Evolutionary conservation across 2,329 filamentous ascomycete species (phyloP).

Genomic region (Penicillium sp.): DNA sequence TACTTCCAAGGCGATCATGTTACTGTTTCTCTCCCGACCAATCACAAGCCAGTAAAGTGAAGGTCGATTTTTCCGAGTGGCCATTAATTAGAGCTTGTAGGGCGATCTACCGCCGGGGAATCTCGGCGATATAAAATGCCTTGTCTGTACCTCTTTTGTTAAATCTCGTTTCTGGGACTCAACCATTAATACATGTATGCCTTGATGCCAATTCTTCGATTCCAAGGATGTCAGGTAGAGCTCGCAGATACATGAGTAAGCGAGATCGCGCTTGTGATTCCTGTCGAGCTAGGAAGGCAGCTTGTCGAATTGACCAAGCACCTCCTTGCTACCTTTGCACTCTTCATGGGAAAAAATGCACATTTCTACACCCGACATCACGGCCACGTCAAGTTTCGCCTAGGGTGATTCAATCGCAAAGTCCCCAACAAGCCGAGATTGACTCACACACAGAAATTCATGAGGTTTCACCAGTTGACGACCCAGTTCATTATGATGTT

Average conservation of each 20-base stretch:
- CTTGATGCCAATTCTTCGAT: background rate
- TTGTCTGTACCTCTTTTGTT: too few relatives aligned
- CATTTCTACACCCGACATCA: background rate
- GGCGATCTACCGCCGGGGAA: too few relatives aligned
- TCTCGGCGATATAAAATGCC: too few relatives aligned
- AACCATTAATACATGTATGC: background rate
- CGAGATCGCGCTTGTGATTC: slow-evolving; percentile 1
- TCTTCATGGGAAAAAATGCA: slow-evolving; percentile 3
- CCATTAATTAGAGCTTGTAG: too few relatives aligned
- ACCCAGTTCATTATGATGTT: background rate
- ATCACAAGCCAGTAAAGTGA: too few relatives aligned
- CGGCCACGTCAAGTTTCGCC: background rate
- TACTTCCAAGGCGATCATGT: too few relatives aligned
- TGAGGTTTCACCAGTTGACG: background rate
- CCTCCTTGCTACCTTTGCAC: slow-evolving; percentile 5
- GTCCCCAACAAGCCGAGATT: background rate
- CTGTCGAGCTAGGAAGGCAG: background rate
- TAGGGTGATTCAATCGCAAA: background rate
- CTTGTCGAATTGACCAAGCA: slow-evolving; percentile 2
- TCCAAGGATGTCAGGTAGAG: background rate
- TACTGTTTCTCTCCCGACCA: too few relatives aligned
- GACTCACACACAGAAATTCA: background rate
- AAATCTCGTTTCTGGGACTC: background rate
- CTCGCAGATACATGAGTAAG: slow-evolving; percentile 5
- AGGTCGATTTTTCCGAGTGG: too few relatives aligned